phyloP scores from a whole-genome alignment of 148 eudicot species.

The Vaccinium vitisidaea region DNA sequence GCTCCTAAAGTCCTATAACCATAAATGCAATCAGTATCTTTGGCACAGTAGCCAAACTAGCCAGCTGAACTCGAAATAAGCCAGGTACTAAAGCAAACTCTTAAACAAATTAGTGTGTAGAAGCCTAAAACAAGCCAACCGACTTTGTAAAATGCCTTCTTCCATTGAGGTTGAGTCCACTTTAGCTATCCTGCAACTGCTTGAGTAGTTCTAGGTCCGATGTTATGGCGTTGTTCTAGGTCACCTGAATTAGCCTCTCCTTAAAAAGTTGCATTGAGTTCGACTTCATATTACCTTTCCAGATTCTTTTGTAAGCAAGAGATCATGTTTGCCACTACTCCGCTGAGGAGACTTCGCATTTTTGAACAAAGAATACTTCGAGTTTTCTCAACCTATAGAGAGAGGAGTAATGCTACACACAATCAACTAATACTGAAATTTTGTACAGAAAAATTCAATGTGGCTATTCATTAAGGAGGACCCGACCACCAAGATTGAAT shows the following conservation, averaged over 20 bases:
- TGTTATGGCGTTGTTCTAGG: neutral
- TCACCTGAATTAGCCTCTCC: neutral
- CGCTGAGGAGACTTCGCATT: neutral
- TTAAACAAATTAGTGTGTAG: neutral
- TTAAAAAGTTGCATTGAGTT: neutral
- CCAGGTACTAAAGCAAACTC: neutral
- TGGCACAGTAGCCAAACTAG: neutral
- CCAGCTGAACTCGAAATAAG: neutral
- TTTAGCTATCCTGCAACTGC: neutral
- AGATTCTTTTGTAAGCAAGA: neutral
- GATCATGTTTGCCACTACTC: neutral
- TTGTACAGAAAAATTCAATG: neutral
- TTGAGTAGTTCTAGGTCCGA: conserved; percentile 1
- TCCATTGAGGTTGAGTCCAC: neutral
- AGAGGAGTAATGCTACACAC: neutral
- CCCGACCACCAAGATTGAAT: neutral
- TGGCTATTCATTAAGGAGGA: neutral
- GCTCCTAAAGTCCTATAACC: neutral
- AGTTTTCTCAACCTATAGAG: neutral
- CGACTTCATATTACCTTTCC: neutral
- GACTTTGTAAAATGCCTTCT: conserved; percentile 5
- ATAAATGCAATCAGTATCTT: neutral
- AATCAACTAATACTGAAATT: neutral
- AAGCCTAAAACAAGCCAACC: neutral
- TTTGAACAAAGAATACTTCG: neutral